Base-by-base conservation (phyloP, 257 asterid species). In the Gentiana dahurica region DNA sequence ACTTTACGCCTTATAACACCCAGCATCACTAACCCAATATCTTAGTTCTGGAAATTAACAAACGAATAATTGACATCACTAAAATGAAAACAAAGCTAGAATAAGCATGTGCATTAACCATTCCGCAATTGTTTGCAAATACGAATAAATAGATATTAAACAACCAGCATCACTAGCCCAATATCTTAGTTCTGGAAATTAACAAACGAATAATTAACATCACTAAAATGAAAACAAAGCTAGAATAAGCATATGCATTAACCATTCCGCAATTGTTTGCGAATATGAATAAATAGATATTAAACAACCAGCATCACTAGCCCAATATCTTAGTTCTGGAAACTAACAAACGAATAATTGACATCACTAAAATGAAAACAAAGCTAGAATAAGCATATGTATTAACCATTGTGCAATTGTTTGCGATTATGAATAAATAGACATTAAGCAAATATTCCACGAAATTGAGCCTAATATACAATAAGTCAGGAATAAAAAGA, bases 1-100 rank as follows among this genome's bases (percentile, higher is more conserved):
- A 84, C 84, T 68, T 77, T 87, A 60, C 96, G 95, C 87, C 98
- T 79, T 68, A 87, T 51, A 78, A 74, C 86, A 50, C 95, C 89
- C 75, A 91, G 68, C 98, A 91, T 91, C 78, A 66, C 81, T 63
- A 65, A 59, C 65, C 47, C 46, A 79, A 74, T 71, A 69, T 59
- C 59, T 56, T 56, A 68, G 34, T 35, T 34, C 85, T 80, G 76
- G 46, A 41, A 41, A 41, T 41, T 5, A 41, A 2, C 9, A 10
- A 41, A 41, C 2, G 46, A 41, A 41, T 41, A 41, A 41, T 5
- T 41, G 9, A 41, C 2, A 41, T 41, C 5, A 41, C 10, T 5
- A 41, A 3, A 41, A 41, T 5, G 5, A 10, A 41, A 41, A 24
- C n/a, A 9, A 8, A 3, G 58, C 15, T 12, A 54, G 4, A 51